Evolutionary conservation across 139 green algal species (phyloP).

Genomic region (Marvania coccoides): DNA sequence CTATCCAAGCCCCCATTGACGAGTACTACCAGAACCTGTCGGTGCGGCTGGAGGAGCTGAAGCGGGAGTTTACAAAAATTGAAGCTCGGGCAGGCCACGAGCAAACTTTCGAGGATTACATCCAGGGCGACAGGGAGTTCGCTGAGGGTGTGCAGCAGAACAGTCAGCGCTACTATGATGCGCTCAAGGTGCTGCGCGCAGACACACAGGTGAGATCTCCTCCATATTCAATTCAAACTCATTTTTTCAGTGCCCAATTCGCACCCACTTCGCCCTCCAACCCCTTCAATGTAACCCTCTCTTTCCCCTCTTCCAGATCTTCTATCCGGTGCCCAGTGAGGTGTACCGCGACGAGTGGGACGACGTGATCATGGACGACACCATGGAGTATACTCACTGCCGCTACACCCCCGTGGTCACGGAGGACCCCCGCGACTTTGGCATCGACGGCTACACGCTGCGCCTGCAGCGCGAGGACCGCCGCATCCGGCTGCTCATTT

Average conservation of each 20-base stretch:
- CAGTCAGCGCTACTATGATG: conserved; percentile 4
- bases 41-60: conserved; percentile 4
- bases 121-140: conserved; percentile 1
- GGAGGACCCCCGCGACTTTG: conserved; percentile 34
- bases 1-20: conserved; percentile 5
- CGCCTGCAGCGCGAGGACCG: conserved; percentile 25
- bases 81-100: background rate
- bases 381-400: conserved; percentile 30
- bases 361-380: conserved; percentile 30
- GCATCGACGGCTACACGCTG: conserved; percentile 32
- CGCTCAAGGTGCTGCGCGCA: conserved; percentile 4
- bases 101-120: conserved; percentile 11
- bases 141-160: conserved; percentile 5
- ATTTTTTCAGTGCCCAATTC: background rate
- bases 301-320: conserved; percentile 18
- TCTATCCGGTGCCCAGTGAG: conserved; percentile 27
- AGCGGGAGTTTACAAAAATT: conserved; percentile 1
- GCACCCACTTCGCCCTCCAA: background rate
- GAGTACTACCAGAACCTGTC: conserved; percentile 9
- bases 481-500: conserved; percentile 34
- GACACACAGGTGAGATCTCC: conserved; percentile 6
- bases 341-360: conserved; percentile 34
- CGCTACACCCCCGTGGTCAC: conserved; percentile 34
- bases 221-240: no score
- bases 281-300: background rate